These are phyloP conservation scores for Raphidocelis subcapitata DNA, from an alignment of 139 green algal species.

Conservation along the genomic window DNA sequence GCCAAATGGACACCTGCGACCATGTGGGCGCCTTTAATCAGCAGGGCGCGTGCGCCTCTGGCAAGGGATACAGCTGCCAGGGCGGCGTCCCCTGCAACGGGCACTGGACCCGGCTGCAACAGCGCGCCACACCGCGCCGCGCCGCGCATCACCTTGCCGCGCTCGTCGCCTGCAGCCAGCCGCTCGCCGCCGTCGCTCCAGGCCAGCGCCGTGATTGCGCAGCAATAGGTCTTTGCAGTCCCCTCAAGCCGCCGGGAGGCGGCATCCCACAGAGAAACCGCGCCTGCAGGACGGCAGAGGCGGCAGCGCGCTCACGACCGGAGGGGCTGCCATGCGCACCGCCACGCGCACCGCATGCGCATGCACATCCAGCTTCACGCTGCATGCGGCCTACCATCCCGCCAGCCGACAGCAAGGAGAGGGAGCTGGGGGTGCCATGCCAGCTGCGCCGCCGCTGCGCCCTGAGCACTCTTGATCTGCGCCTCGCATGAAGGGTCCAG, in stretches of 20 bases:
- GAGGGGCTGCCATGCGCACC: too few relatives aligned
- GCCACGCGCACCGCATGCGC: too few relatives aligned
- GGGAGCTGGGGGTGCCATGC: constrained; percentile 53
- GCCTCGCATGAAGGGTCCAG: constrained; percentile 40
- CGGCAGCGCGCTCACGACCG: too few relatives aligned
- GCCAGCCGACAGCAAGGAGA: constrained; percentile 60
- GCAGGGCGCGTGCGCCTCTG: too few relatives aligned
- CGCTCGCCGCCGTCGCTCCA: constrained; percentile 41
- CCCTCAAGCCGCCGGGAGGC: constrained; percentile 47
- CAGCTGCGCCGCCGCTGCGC: constrained; percentile 33
- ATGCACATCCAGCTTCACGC: neutral
- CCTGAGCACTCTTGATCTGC: constrained; percentile 43
- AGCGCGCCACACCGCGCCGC: too few relatives aligned
- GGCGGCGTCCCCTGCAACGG: too few relatives aligned
- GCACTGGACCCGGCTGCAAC: too few relatives aligned
- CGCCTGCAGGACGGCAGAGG: too few relatives aligned
- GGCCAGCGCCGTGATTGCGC: constrained; percentile 31
- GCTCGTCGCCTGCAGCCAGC: constrained; percentile 43
- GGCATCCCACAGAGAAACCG: constrained; percentile 61
- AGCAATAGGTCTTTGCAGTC: constrained; percentile 54
- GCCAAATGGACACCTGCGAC: too few relatives aligned
- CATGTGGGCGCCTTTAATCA: too few relatives aligned
- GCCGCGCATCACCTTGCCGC: constrained; percentile 35
- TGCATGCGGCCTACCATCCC: constrained; percentile 37
- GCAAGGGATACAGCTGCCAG: too few relatives aligned